These are phyloP conservation scores for Aspergillus kassunensis DNA, from an alignment of 495 filamentous ascomycete species.

Conservation along the genomic window DNA sequence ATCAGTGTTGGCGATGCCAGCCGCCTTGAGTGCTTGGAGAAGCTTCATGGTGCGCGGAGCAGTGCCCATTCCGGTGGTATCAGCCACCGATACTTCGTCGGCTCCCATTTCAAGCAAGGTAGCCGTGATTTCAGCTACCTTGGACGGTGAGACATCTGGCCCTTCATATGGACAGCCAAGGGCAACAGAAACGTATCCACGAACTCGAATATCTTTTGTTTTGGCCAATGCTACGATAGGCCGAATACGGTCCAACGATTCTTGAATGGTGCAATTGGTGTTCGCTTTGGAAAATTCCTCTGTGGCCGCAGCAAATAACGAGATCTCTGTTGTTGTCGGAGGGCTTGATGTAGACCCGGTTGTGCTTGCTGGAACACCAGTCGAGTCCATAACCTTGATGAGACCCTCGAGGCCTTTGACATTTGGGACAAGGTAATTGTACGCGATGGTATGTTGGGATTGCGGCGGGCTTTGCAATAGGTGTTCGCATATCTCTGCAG, in stretches of 20 bases:
- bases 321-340: constrained; percentile 63
- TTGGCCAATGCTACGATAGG: constrained; percentile 75
- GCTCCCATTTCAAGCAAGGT: constrained; percentile 89
- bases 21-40: constrained; percentile 63
- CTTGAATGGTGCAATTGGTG: constrained; percentile 82
- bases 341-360: constrained; percentile 32
- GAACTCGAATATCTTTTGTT: constrained; percentile 65
- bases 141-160: constrained; percentile 68
- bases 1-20: constrained; percentile 74
- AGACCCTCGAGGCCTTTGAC: constrained; percentile 66
- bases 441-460: constrained; percentile 66
- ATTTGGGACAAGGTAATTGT: constrained; percentile 94
- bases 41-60: constrained; percentile 72
- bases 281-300: constrained; percentile 89
- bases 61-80: constrained; percentile 97
- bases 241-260: constrained; percentile 71
- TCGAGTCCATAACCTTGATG: constrained; percentile 40
- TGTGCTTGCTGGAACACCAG: constrained; percentile 38
- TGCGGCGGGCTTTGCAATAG: constrained; percentile 57
- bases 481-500: constrained; percentile 72
- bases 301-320: constrained; percentile 88
- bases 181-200: constrained; percentile 93
- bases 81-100: constrained; percentile 89
- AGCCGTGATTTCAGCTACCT: constrained; percentile 79
- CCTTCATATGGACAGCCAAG: constrained; percentile 95